These are phyloP conservation scores for Peronospora farinosa DNA, from an alignment of 352 stramenopile species.

Conservation along the genomic window DNA sequence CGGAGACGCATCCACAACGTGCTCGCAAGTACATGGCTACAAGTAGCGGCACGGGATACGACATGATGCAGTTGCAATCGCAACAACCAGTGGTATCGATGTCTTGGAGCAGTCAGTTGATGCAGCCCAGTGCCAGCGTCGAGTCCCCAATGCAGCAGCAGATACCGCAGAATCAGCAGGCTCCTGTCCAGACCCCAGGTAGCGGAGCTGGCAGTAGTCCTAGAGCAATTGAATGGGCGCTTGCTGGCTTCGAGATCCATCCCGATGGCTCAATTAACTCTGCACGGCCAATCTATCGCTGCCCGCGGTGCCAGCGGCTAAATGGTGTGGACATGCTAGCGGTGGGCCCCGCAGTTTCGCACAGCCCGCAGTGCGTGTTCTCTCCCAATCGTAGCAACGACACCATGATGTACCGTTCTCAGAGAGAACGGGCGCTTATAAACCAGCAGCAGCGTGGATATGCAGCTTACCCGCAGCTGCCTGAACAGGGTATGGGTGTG, in stretches of 20 bases:
- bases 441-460: constrained; percentile 39
- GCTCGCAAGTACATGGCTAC: constrained; percentile 30
- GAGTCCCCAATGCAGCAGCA: constrained; percentile 19
- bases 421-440: constrained; percentile 39
- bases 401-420: constrained; percentile 42
- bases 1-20: constrained; percentile 26
- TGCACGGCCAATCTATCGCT: constrained; percentile 70
- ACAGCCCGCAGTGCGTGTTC: constrained; percentile 56
- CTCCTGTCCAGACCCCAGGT: constrained; percentile 20
- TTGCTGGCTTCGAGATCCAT: constrained; percentile 77
- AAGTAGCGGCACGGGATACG: constrained; percentile 24
- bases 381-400: constrained; percentile 13
- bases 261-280: constrained; percentile 60
- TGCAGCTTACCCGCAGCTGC: constrained; percentile 35
- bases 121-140: constrained; percentile 25
- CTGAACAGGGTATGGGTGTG: constrained; percentile 21
- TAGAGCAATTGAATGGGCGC: constrained; percentile 53
- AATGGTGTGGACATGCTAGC: constrained; percentile 71
- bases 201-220: constrained; percentile 18
- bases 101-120: constrained; percentile 48
- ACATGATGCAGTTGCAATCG: constrained; percentile 27
- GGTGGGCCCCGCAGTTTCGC: constrained; percentile 42
- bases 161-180: constrained; percentile 17
- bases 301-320: constrained; percentile 53
- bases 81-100: constrained; percentile 26